phyloP scores from a whole-genome alignment of 2,329 filamentous ascomycete species.

The Diaporthe longicolla region DNA sequence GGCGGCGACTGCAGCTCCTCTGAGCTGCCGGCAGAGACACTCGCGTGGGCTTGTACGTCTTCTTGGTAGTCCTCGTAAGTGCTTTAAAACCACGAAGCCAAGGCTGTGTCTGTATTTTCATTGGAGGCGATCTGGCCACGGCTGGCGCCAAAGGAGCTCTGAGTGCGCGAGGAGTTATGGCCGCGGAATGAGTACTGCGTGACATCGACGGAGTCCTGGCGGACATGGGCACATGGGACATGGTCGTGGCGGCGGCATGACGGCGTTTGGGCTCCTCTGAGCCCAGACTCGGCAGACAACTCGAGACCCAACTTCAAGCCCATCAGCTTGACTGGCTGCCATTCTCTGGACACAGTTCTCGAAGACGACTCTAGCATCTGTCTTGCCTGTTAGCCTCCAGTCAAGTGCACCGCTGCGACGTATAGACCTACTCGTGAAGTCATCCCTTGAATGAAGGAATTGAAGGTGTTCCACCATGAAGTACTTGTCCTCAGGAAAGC shows the following conservation, averaged over 20 bases:
- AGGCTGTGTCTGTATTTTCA: not conserved
- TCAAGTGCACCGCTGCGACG: too few relatives aligned
- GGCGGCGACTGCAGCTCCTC: too few relatives aligned
- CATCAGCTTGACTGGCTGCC: conserved; percentile 52
- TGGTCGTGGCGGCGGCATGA: too few relatives aligned
- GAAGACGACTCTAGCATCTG: conserved; percentile 95
- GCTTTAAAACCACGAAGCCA: too few relatives aligned
- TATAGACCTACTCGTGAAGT: conserved; percentile 83
- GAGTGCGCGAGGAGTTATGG: conserved; percentile 54
- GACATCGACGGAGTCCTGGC: conserved; percentile 45
- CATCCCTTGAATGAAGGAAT: conserved; percentile 91
- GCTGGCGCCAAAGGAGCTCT: conserved; percentile 62
- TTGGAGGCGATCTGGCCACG: conserved; percentile 55
- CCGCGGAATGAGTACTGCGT: conserved; percentile 44
- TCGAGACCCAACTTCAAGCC: too few relatives aligned
- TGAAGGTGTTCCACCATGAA: conserved; percentile 98
- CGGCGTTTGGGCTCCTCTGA: too few relatives aligned
- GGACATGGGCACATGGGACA: conserved; percentile 42
- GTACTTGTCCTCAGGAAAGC: conserved; percentile 91
- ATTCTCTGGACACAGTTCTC: conserved; percentile 92
- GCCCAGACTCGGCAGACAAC: too few relatives aligned
- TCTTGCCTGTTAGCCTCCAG: not conserved
- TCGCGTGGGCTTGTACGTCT: too few relatives aligned
- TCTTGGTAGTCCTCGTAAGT: too few relatives aligned
- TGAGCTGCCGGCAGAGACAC: too few relatives aligned